Base-by-base conservation (phyloP, 192 early-diverging fungal species). In the Gamsiella multidivaricata region DNA sequence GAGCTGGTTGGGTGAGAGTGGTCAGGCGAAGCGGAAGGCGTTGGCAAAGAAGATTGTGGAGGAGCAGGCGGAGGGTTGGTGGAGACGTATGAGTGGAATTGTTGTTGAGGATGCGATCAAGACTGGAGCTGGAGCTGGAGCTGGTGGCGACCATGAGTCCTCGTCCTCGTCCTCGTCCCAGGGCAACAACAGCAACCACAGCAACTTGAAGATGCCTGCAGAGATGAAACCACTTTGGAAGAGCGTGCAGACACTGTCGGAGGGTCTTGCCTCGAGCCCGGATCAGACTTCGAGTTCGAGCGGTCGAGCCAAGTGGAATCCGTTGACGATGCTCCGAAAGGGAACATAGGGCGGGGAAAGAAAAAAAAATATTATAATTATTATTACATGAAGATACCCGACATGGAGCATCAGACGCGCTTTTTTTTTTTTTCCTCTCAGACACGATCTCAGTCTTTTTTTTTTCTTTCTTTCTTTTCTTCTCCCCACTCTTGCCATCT, bases 21-120 rank as follows among this genome's bases (percentile, higher is more conserved):
- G 74, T 15, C 32, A 31, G 28, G 14, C 25, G 17, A 78, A 78
- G 58, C 74, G 74, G 18, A 78, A 69, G 54, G 54, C 74, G 11
- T 20, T 78, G 34, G 74, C 74, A 3, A 63, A 51, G 39, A 32
- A 36, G 20, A 52, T 69, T 26, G 26, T 56, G 10, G 41, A 22
- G 0, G 32, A 61, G 28, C 57, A 62, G 37, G 43, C 59, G 2
- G 66, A 69, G 15, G 74, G 54, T 45, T 78, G 74, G 74, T 78
- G 34, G 45, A 42, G 32, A 51, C 65, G 74, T 2, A 78, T 78
- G 63, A 78, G 74, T 25, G 74, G 74, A 52, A 78, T 78, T 37
- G 43, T 78, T 20, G 43, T 78, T 20, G 61, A 60, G 25, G 61
- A 71, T 23, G 59, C n/a, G 10, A 20, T 12, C 34, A 60, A 69